These are phyloP conservation scores for Stemphylium beticola DNA, from an alignment of 2,329 filamentous ascomycete species.

Conservation along the genomic window DNA sequence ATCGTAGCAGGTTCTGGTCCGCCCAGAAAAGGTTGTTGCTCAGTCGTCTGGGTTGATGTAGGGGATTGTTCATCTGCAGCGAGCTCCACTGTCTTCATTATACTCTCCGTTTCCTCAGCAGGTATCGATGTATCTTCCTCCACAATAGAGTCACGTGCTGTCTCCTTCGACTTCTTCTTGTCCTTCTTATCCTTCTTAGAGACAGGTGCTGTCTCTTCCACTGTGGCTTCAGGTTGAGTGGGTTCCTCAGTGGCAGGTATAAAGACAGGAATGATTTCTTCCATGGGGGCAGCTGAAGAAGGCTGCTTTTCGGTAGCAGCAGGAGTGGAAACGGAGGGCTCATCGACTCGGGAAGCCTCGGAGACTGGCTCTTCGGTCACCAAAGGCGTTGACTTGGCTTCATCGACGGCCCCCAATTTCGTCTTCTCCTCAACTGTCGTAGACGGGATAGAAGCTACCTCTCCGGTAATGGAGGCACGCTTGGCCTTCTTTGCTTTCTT, in stretches of 20 bases:
- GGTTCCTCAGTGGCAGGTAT: not conserved
- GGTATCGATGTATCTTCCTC: constrained; percentile 15
- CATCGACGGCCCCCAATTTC: constrained; percentile 4
- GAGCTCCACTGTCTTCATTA: no score
- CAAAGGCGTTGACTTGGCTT: not conserved
- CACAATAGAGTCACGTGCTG: constrained; percentile 21
- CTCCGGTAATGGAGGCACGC: constrained; percentile 16
- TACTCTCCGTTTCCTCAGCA: no score
- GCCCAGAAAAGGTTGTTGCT: no score
- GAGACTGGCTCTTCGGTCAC: not conserved
- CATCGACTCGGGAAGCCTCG: not conserved
- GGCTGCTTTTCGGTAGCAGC: not conserved
- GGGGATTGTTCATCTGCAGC: no score
- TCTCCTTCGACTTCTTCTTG: constrained; percentile 33
- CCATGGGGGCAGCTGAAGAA: not conserved
- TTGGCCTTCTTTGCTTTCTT: constrained; percentile 42
- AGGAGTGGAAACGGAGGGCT: not conserved
- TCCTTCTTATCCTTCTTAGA: constrained; percentile 29
- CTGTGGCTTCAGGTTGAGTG: not conserved
- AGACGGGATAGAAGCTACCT: constrained; percentile 1
- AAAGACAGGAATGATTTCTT: not conserved
- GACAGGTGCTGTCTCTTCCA: not conserved
- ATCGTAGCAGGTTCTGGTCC: no score
- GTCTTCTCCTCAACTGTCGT: constrained; percentile 15
- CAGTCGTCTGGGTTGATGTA: no score